Conservation (phyloP, 73 alveolate genomes). For the Uronychia binucleata region DNA sequence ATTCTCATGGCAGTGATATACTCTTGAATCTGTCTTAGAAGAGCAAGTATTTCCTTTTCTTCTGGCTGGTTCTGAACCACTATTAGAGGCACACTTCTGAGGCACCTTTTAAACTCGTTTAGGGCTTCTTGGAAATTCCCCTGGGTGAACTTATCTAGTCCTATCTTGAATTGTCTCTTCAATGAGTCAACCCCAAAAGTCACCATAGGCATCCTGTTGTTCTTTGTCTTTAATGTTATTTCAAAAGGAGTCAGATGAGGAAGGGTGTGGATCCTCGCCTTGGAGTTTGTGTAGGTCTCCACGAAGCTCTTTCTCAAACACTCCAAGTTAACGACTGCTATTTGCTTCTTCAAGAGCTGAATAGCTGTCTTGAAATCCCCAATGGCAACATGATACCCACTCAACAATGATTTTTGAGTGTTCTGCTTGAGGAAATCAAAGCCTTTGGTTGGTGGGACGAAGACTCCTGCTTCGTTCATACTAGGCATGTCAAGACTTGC, state of each 20-base stretch:
- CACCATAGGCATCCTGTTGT: slow-evolving; percentile 4
- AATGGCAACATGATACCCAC: slow-evolving; percentile 17
- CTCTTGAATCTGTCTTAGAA: slow-evolving; percentile 22
- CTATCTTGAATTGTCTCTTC: slow-evolving; percentile 8
- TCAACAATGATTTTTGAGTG: neutral
- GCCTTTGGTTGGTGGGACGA: slow-evolving; percentile 49
- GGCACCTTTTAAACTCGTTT: slow-evolving; percentile 11
- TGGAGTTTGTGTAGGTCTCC: slow-evolving; percentile 2
- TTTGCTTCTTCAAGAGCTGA: slow-evolving; percentile 20
- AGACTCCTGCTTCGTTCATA: slow-evolving; percentile 6
- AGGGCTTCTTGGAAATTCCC: slow-evolving; percentile 41
- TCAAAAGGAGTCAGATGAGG: slow-evolving; percentile 27
- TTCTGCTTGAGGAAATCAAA: neutral
- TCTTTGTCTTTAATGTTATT: neutral
- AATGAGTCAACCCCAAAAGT: slow-evolving; percentile 1
- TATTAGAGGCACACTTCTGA: slow-evolving; percentile 10
- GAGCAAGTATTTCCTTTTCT: slow-evolving; percentile 25
- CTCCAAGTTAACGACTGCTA: slow-evolving; percentile 22
- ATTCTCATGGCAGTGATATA: slow-evolving; percentile 59
- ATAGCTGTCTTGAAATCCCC: slow-evolving; percentile 35
- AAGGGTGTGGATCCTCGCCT: slow-evolving; percentile 21
- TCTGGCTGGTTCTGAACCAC: slow-evolving; percentile 13
- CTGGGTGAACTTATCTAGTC: slow-evolving; percentile 32
- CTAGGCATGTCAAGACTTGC: neutral
- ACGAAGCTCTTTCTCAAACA: slow-evolving; percentile 13